Conservation (phyloP, 2,329 filamentous ascomycete genomes). For the Epichloe amarillans region DNA sequence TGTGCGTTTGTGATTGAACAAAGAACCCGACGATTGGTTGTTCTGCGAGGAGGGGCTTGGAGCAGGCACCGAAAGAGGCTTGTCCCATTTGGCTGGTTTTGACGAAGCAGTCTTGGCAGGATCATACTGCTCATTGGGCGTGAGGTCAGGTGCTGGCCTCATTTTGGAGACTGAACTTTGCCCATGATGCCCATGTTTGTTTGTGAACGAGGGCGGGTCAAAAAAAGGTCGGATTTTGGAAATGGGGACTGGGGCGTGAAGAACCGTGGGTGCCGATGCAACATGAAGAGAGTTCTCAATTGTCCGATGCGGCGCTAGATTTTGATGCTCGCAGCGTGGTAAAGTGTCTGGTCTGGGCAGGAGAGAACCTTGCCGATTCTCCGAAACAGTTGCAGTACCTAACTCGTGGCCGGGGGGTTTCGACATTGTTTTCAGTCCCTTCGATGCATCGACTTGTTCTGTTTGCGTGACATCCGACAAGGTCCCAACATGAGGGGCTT, state of each 20-base stretch:
- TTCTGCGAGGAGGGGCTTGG: constrained; percentile 8
- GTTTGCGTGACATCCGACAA: not conserved
- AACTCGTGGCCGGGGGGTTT: not conserved
- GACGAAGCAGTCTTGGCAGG: not conserved
- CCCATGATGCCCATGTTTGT: not conserved
- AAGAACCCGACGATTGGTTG: constrained; percentile 14
- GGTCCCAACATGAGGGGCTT: not conserved
- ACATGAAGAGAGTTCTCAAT: not conserved
- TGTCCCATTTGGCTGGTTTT: not conserved
- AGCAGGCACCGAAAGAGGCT: not conserved
- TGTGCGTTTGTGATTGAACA: constrained; percentile 21
- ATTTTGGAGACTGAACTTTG: constrained; percentile 6
- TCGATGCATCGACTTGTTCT: not conserved
- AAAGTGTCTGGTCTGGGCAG: not conserved
- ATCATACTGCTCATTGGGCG: not conserved
- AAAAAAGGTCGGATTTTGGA: constrained; percentile 9
- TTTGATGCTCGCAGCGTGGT: not conserved
- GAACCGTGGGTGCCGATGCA: constrained; percentile 2
- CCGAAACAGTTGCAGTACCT: not conserved
- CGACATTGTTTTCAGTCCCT: not conserved
- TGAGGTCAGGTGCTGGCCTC: not conserved
- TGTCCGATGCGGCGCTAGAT: not conserved
- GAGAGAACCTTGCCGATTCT: not conserved
- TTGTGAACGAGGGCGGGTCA: not conserved
- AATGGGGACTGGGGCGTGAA: constrained; percentile 8